A percentile compares a stretch with the other conserved stretches of the same genome.
These are phyloP conservation scores for Neofusicoccum cordaticola DNA, from an alignment of 2,329 filamentous ascomycete genomes.

Conservation along the genomic window DNA sequence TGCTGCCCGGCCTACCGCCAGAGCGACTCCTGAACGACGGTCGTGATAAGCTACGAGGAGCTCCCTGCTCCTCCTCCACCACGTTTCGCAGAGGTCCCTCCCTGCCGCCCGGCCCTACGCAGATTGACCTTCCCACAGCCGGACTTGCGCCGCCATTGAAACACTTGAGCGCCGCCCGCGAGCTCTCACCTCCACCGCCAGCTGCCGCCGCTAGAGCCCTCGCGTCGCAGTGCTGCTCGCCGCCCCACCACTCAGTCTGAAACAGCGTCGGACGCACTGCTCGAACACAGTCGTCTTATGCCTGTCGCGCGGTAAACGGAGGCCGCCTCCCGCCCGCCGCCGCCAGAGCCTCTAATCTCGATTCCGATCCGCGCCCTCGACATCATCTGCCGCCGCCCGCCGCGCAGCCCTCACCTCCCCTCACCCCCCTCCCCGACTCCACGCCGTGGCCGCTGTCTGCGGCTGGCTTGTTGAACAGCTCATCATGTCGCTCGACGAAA, in stretches of 20 bases:
- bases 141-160: not conserved
- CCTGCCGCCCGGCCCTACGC: constrained; percentile 1
- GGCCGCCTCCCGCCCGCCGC: constrained; percentile 9
- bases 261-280: constrained; percentile 11
- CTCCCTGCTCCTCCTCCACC: constrained; percentile 1
- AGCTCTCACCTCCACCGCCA: not conserved
- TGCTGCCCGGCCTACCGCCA: constrained; percentile 9
- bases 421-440: not conserved
- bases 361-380: not conserved
- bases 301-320: constrained; percentile 10
- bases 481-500: constrained; percentile 16
- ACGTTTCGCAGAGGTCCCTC: not conserved
- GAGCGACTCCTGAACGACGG: constrained; percentile 8
- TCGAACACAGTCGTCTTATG: constrained; percentile 7
- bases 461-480: not conserved
- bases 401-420: not conserved
- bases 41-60: constrained; percentile 12
- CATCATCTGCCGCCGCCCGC: not conserved
- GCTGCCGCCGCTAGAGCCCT: not conserved
- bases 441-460: constrained; percentile 1
- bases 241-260: constrained; percentile 9
- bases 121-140: not conserved
- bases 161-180: not conserved
- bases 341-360: not conserved
- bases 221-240: not conserved